Base-by-base conservation (phyloP, 1,284 basidiomycete species). In the Somion occarium region DNA sequence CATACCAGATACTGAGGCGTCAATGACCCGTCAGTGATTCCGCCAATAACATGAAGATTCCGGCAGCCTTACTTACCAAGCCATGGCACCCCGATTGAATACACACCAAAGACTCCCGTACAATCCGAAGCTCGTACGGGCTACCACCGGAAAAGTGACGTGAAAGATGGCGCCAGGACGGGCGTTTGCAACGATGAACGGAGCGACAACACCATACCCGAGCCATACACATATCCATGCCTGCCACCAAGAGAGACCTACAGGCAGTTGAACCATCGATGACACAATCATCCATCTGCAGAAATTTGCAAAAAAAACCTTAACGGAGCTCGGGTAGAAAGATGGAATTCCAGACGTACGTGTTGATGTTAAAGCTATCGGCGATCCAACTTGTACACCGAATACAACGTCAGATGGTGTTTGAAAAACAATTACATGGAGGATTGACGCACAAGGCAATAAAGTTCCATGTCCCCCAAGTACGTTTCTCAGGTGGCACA, bases 81-180 rank as follows among this genome's bases (percentile, higher is more conserved):
- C 82, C 83, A 90, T 91, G 5, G 73, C 85, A 30, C 82, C 84
- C 22, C 90, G 78, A 68, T 90, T 90, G 67, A 93, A 85, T 1
- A 88, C 80, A 51, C 87, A 86, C 91, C 91, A 92, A 41, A 91
- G 64, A 46, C 82, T 84, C 12, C 90, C 90, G 71, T 82, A 90
- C n/a, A 91, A 65, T 13, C 91, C 91, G 63, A 93, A 93, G 50
- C 82, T 86, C 12, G 82, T 83, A 30, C 88, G 77, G 22, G 80
- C 78, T 18, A 91, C 85, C 25, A 91, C 83, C 1, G 90, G 90
- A 68, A 93, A 94, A 5, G 83, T 88, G 60, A 91, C 70, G 62
- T 90, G 88, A 61, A 83, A 83, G n/a, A 88, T 73, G 2, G 88
- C 86, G 46, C 88, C 89, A 1, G 87, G 85, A 23, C 88, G 79